Base-by-base conservation (phyloP, 148 eudicot genomes). In the Limonium bicolor region DNA sequence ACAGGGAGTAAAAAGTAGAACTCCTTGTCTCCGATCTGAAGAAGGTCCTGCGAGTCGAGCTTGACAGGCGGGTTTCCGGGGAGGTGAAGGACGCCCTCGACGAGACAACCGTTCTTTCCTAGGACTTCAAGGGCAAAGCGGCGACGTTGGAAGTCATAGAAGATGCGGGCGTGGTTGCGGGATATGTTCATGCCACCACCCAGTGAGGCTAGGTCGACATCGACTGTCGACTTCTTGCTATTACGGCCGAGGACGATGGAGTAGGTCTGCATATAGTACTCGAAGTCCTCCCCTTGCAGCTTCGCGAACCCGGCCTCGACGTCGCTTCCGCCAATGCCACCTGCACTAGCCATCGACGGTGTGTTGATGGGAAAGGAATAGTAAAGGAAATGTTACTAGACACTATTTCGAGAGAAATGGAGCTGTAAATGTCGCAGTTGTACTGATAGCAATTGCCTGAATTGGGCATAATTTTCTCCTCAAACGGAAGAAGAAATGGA, bases 101-200 rank as follows among this genome's bases (percentile, higher is more conserved):
- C 96, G 35, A 67, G 59, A 20, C 96, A 88, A 14, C 96, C 96
- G 46, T 88, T 88, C 59, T 80, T 88, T 6, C 96, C 96, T 49
- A 87, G 75, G 5, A 87, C 94, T 41, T 83, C 94, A 9, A 87
- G 77, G 41, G 94, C 90, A 42, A 87, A 87, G 13, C 96, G 90
- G 16, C 96, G 94, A 7, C 96, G 90, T 29, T 70, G 80, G 60
- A 87, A 87, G 62, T 87, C 96, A 77, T 87, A 87, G 78, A 82
- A 87, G 67, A 87, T 87, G 51, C 90, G 83, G 1, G 96, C 96
- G 56, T 87, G 96, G 74, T 83, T 84, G 50, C 96, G 90, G 20
- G 94, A 82, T 65, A 87, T 87, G 73, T 87, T 87, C 96, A 87
- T 87, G 19, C 96, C 96, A 46, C 96, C 96, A 16, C 94, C 94